A percentile compares a stretch with the other conserved stretches of the same genome.
phyloP scores from a whole-genome alignment of 805 yeast genomes.

The Suhomyces canberraensis region DNA sequence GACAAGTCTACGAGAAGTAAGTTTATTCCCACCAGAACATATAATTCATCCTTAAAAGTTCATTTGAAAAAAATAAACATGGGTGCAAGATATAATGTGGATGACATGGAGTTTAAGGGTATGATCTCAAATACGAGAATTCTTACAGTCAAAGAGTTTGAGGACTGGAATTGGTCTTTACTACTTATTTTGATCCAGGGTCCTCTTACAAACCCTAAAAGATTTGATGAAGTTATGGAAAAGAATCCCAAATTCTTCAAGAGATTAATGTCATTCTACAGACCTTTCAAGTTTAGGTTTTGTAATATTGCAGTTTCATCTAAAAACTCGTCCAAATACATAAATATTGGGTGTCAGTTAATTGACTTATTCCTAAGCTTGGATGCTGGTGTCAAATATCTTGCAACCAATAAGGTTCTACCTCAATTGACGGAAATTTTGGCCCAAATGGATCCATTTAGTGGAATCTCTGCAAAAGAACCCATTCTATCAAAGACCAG shows the following conservation, averaged over 20 bases:
- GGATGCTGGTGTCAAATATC: conserved; percentile 62
- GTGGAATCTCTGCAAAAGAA: conserved; percentile 69
- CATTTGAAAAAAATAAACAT: conserved; percentile 20
- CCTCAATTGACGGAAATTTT: conserved; percentile 88
- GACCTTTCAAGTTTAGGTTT: conserved; percentile 89
- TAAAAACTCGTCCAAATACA: conserved; percentile 54
- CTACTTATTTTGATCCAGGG: conserved; percentile 75
- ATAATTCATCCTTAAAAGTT: conserved; percentile 28
- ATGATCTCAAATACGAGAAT: conserved; percentile 69
- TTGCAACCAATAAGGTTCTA: conserved; percentile 70
- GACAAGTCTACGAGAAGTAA: conserved; percentile 42
- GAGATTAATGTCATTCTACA: conserved; percentile 75
- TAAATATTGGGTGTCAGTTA: conserved; percentile 72
- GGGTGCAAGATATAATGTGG: conserved; percentile 32
- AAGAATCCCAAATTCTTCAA: conserved; percentile 83
- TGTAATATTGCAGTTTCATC: conserved; percentile 37
- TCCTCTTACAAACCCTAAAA: conserved; percentile 67
- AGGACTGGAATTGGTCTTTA: conserved; percentile 85
- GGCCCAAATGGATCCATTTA: conserved; percentile 77
- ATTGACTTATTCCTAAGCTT: conserved; percentile 61
- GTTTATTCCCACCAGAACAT: conserved; percentile 21
- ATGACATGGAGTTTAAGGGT: conserved; percentile 64
- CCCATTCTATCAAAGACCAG: conserved; percentile 66
- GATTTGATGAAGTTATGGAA: conserved; percentile 70
- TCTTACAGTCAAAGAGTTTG: conserved; percentile 70